Evolutionary conservation across 768 basidiomycete species (phyloP), one percentile per base, ranked within the genome.

Genomic region (Boletus pseudo-olivaceus): DNA sequence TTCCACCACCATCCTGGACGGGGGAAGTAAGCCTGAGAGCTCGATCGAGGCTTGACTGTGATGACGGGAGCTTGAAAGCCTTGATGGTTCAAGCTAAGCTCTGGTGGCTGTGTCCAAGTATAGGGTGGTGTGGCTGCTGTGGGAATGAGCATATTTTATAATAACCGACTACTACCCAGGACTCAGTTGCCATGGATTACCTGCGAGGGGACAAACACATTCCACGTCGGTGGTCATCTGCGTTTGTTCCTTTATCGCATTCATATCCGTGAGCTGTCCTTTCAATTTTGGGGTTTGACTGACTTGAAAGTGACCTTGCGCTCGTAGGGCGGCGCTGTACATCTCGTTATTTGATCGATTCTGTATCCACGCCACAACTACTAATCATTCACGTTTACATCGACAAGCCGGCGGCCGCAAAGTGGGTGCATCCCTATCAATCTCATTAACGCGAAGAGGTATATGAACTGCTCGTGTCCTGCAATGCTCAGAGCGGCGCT

Each of bases 1-100:
- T 74, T 88, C 85, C 43, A 84, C 76, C 49, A 83, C 81, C 89
- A 90, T 92, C 59, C 56, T 70, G 43, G 41, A 62, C 41, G 32
- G 46, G 46, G 30, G n/a, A 46, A 57, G 45, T 29, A 56, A 63
- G 51, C 62, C 57, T 59, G 49, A 11, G 46, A 14, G 33, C 7
- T 51, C 33, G 49, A 50, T 51, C 30, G 51, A 51, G 50, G 33
- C 56, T 57, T 58, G 46, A 49, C 48, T n/a, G n/a, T 55, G 60
- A 41, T 43, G 61, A 53, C 19, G n/a, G 49, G 41, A 44, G 48
- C 45, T 47, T 43, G 11, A 42, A 45, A 49, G 33, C 50, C n/a
- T 2, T n/a, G 11, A 14, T 20, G 15, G 37, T 7, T n/a, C n/a
- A n/a, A n/a, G n/a, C n/a, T n/a, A n/a, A n/a, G n/a, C 30, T 7